Conservation (phyloP, 2,329 filamentous ascomycete species). For the Aspergillus chevalieri region DNA sequence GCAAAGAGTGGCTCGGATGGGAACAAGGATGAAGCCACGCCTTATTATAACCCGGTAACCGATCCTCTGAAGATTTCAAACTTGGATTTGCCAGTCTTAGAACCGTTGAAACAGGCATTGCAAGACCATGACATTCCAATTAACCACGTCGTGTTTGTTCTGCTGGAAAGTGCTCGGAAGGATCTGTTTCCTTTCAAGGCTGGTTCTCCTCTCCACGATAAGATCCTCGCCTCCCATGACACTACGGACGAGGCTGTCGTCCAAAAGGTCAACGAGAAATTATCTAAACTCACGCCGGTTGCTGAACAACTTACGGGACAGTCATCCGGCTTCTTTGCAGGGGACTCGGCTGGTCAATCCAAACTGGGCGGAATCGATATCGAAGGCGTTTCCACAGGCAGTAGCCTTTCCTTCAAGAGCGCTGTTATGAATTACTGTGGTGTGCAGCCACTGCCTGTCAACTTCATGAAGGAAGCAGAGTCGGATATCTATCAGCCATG, state of each 20-base stretch:
- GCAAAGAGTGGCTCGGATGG: neutral
- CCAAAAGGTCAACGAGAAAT: slow-evolving; percentile 13
- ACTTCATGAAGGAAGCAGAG: slow-evolving; percentile 25
- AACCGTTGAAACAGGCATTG: slow-evolving; percentile 18
- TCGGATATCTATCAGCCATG: slow-evolving; percentile 27
- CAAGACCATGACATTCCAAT: slow-evolving; percentile 19
- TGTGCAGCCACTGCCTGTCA: slow-evolving; percentile 21
- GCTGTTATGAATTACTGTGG: slow-evolving; percentile 27
- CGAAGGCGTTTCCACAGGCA: slow-evolving; percentile 23
- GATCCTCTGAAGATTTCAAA: slow-evolving; percentile 29
- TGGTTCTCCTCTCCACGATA: slow-evolving; percentile 21
- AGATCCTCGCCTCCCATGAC: slow-evolving; percentile 18
- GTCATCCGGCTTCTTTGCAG: slow-evolving; percentile 8
- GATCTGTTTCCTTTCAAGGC: slow-evolving; percentile 25
- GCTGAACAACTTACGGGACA: slow-evolving; percentile 27
- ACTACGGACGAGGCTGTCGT: slow-evolving; percentile 6
- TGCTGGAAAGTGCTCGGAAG: slow-evolving; percentile 28
- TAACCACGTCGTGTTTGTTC: slow-evolving; percentile 25
- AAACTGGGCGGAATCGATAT: slow-evolving; percentile 27
- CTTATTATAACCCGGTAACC: slow-evolving; percentile 20
- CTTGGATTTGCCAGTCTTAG: slow-evolving; percentile 20
- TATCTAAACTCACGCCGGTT: slow-evolving; percentile 22
- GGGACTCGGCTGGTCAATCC: slow-evolving; percentile 3
- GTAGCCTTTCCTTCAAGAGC: slow-evolving; percentile 28
- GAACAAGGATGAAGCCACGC: slow-evolving; percentile 1